Evolutionary conservation across 1,139 yeast genomes (phyloP).

Genomic region (Yamadazyma triangularis): DNA sequence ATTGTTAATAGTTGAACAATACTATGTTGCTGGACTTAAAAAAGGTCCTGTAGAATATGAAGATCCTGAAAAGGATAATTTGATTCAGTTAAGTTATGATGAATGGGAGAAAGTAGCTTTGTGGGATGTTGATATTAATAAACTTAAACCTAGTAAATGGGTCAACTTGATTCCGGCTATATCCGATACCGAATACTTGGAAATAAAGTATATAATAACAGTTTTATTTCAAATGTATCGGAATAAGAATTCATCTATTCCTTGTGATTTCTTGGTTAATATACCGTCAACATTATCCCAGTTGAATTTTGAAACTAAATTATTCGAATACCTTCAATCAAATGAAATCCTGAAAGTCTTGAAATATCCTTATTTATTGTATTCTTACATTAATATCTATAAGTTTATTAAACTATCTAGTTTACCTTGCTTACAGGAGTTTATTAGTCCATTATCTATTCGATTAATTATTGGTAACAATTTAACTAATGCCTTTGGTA

Average conservation of each 20-base stretch:
- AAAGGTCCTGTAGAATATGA: constrained; percentile 17
- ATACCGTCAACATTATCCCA: background rate
- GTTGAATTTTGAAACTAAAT: constrained; percentile 16
- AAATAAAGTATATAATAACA: constrained; percentile 31
- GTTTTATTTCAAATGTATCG: constrained; percentile 22
- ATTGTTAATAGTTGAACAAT: constrained; percentile 25
- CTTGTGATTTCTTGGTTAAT: background rate
- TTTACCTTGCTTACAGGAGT: constrained; percentile 31
- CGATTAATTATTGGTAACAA: constrained; percentile 56
- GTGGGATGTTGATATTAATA: constrained; percentile 33
- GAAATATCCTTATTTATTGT: constrained; percentile 47
- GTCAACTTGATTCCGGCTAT: constrained; percentile 26
- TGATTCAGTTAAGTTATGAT: constrained; percentile 13
- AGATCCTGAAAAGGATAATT: constrained; percentile 13
- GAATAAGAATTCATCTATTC: too few relatives aligned
- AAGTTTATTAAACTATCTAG: constrained; percentile 44
- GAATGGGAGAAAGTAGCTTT: constrained; percentile 25
- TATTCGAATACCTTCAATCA: constrained; percentile 50
- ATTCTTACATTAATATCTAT: constrained; percentile 48
- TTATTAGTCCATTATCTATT: constrained; percentile 36
- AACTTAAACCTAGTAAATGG: constrained; percentile 26
- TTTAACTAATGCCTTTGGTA: constrained; percentile 72
- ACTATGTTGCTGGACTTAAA: constrained; percentile 18
- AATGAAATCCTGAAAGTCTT: constrained; percentile 49
- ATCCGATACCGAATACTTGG: constrained; percentile 34